Evolutionary conservation across 495 filamentous ascomycete species (phyloP).

Genomic region (Penicillium alfredii): DNA sequence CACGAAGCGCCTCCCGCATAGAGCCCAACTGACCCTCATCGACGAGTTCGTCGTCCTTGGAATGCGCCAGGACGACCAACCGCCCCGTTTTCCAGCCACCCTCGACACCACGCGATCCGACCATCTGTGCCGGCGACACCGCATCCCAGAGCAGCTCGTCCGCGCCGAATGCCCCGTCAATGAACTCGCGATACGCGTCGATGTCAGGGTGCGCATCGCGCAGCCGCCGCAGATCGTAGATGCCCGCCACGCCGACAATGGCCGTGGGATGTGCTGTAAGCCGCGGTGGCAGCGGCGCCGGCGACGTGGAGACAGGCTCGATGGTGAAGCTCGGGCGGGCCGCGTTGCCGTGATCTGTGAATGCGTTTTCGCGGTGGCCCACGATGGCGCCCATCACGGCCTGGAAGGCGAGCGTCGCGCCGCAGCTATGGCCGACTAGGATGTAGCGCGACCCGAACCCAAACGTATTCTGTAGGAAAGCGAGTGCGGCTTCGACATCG

Average conservation of each 20-base stretch:
- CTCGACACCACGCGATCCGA: constrained; percentile 27
- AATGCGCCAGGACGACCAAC: constrained; percentile 54
- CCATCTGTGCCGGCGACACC: constrained; percentile 44
- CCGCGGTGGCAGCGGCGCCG: constrained; percentile 17
- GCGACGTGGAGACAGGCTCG: constrained; percentile 13
- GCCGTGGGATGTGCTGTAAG: constrained; percentile 32
- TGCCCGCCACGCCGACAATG: constrained; percentile 57
- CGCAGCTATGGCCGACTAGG: constrained; percentile 71
- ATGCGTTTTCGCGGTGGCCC: constrained; percentile 18
- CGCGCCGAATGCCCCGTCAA: constrained; percentile 56
- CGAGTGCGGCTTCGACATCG: constrained; percentile 60
- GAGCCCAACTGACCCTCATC: constrained; percentile 45
- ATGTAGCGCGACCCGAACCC: constrained; percentile 49
- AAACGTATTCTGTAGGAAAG: constrained; percentile 53
- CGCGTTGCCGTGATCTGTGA: constrained; percentile 5
- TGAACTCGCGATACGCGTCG: constrained; percentile 51
- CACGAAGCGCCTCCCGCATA: constrained; percentile 38
- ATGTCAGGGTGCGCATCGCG: constrained; percentile 42
- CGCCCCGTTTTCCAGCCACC: constrained; percentile 37
- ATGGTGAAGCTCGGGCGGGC: constrained; percentile 2
- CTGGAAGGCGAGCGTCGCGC: constrained; percentile 70
- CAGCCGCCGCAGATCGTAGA: constrained; percentile 59
- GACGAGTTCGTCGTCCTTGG: constrained; percentile 55
- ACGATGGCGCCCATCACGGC: constrained; percentile 44
- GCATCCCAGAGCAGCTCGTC: constrained; percentile 46